Evolutionary conservation across 768 basidiomycete genomes (phyloP).

Genomic region (Calocybe gangraenosa): DNA sequence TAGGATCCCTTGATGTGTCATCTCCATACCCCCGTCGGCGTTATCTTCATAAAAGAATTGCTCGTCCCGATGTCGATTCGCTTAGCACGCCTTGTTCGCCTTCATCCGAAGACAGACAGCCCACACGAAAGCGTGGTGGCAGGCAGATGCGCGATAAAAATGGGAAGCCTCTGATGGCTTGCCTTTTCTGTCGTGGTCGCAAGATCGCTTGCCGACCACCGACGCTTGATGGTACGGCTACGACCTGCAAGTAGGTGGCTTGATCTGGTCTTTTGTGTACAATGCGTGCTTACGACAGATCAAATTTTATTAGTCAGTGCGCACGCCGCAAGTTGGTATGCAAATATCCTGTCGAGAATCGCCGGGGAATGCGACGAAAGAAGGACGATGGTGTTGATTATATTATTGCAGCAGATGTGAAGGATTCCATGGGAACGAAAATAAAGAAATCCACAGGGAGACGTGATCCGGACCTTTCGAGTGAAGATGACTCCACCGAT

Average conservation of each 20-base stretch:
- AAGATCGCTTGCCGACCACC: conserved; percentile 52
- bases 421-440: no score
- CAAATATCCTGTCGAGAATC: conserved; percentile 9
- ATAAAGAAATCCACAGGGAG: no score
- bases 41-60: not conserved
- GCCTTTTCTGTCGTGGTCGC: conserved; percentile 44
- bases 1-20: not conserved
- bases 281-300: no score
- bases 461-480: no score
- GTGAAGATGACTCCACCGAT: no score
- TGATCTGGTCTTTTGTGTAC: not conserved
- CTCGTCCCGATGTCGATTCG: not conserved
- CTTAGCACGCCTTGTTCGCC: not conserved
- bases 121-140: conserved; percentile 1
- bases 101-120: conserved; percentile 1
- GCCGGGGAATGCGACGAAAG: conserved; percentile 5
- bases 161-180: conserved; percentile 41
- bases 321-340: conserved; percentile 4
- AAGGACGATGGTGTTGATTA: not conserved
- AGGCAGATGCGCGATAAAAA: conserved; percentile 4
- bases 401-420: no score
- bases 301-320: conserved; percentile 4
- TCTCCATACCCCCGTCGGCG: not conserved
- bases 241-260: conserved; percentile 45
- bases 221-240: conserved; percentile 29